A percentile compares a stretch with the other conserved stretches of the same genome.
phyloP scores from a whole-genome alignment of 495 filamentous ascomycete species.

The Clavariopsis aquatica region DNA sequence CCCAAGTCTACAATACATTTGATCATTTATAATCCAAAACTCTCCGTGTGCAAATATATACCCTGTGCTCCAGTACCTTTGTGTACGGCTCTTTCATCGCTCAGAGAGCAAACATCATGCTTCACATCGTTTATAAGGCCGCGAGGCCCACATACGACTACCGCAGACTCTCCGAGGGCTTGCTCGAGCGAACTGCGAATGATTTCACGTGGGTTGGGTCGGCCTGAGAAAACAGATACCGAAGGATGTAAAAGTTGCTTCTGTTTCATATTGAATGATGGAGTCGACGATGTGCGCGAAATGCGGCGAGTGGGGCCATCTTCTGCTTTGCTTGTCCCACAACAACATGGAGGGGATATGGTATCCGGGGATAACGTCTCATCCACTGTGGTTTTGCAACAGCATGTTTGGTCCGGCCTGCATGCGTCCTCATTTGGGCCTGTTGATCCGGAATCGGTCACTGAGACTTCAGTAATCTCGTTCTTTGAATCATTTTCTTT shows the following conservation, averaged over 20 bases:
- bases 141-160: constrained; percentile 77
- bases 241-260: constrained; percentile 33
- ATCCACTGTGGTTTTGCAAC: constrained; percentile 55
- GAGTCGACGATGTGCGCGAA: constrained; percentile 12
- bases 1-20: neutral
- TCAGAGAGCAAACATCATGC: constrained; percentile 66
- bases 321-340: constrained; percentile 43
- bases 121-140: constrained; percentile 66
- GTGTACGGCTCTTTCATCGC: constrained; percentile 85
- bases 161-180: constrained; percentile 77
- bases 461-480: constrained; percentile 20
- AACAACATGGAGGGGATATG: constrained; percentile 34
- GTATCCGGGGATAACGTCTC: constrained; percentile 48
- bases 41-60: constrained; percentile 54
- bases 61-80: constrained; percentile 90
- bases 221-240: constrained; percentile 45
- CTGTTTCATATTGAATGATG: constrained; percentile 19
- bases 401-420: constrained; percentile 51
- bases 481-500: constrained; percentile 21
- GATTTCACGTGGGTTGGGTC: constrained; percentile 50
- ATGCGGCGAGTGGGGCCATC: constrained; percentile 20
- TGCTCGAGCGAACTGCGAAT: constrained; percentile 64
- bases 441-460: neutral
- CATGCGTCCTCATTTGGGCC: constrained; percentile 35
- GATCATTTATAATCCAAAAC: constrained; percentile 47